Evolutionary conservation across 169 alveolate genomes (phyloP).

Genomic region (Condylostoma magnum): DNA sequence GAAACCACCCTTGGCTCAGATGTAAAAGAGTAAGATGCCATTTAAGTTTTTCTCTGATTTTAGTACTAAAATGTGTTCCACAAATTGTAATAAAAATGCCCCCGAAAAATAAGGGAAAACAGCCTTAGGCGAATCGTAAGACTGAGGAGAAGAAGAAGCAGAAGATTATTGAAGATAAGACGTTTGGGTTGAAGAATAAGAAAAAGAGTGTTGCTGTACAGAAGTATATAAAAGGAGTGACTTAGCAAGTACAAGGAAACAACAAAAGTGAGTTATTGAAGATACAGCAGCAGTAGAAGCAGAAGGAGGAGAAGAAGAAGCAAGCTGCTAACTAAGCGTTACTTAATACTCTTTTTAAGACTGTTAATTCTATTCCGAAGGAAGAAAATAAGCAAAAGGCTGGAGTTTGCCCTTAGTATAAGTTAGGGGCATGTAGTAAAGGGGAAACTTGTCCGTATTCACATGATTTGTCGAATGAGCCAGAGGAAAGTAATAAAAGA

Average conservation of each 20-base stretch:
- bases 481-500: constrained; percentile 44
- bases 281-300: constrained; percentile 65
- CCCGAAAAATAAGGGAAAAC: constrained; percentile 73
- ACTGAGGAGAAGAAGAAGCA: constrained; percentile 95
- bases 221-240: constrained; percentile 88
- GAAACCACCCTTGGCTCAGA: constrained; percentile 30
- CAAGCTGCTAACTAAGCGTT: constrained; percentile 91
- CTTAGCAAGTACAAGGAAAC: constrained; percentile 74
- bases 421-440: constrained; percentile 71
- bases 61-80: no score
- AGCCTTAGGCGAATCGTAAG: constrained; percentile 84
- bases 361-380: constrained; percentile 55
- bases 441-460: constrained; percentile 80
- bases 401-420: constrained; percentile 71
- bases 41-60: no score
- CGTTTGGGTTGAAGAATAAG: constrained; percentile 98
- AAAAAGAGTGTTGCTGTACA: constrained; percentile 95
- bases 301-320: constrained; percentile 93
- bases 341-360: constrained; percentile 89
- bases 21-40: constrained; percentile 30
- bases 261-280: constrained; percentile 66
- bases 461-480: constrained; percentile 73
- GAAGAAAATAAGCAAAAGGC: constrained; percentile 67
- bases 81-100: constrained; percentile 44
- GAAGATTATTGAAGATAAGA: constrained; percentile 97